Evolutionary conservation across 495 filamentous ascomycete species (phyloP), one percentile per base, ranked within the genome.

Genomic region (Aspergillus steynii): DNA sequence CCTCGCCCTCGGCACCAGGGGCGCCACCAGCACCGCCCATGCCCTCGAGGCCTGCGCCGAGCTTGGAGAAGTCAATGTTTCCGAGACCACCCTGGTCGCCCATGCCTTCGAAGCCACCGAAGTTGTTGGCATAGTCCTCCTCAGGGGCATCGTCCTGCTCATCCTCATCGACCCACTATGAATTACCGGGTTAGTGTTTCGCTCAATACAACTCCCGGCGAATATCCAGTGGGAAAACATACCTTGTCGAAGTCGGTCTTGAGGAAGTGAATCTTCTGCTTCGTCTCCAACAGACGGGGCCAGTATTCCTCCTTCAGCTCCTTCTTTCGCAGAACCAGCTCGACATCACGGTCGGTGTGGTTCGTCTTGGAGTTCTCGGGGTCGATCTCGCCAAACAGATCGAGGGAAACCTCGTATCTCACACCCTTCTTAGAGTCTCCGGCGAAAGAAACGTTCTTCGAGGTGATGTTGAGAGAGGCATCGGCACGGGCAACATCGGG

Each of bases 221-320:
- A 20, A 3, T 53, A 31, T 31, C 27, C 3, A 3, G 15, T 5
- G 28, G 7, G 12, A 57, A 15, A 42, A 29, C 81, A 59, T 77
- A 91, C 89, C 86, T 98, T 98, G 79, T 97, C 92, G 69, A 99
- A 99, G 76, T 99, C 89, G 66, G 95, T 99, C 91, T 96, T 97
- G 69, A 99, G 76, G 86, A 95, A 99, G 81, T 98, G 95, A 55
- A 88, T 71, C 83, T 91, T 97, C 85, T 92, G 88, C 45, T 76
- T 76, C 29, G 91, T 90, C 87, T 97, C 96, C 70, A 96, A 79
- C 59, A 99, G 83, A 65, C 95, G 86, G 46, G 95, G 95, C 95
- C 95, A 99, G 83, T 87, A 98, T 69, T 92, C 90, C 61, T 87
- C 82, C 76, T 91, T 90, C 31, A 92, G 82, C 66, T 96, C 93